Base-by-base conservation (phyloP, 371 early-diverging fungal genomes). In the Blastocladiella emersonii region DNA sequence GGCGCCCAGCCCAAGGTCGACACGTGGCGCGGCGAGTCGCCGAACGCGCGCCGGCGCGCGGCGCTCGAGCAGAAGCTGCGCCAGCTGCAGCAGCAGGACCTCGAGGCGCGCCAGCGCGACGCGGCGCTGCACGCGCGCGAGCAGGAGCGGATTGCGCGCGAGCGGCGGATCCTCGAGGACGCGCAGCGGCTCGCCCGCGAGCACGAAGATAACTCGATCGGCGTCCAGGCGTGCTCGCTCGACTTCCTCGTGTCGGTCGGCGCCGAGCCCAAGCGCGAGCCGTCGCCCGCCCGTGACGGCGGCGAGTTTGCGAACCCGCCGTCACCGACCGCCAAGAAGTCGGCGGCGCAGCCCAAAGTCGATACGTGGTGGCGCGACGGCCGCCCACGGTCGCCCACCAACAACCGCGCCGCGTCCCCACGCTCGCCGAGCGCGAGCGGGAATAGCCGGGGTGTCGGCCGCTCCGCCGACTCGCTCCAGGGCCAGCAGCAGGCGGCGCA, bases 21-120 rank as follows among this genome's bases (percentile, higher is more conserved):
- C 32, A 51, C 53, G 34, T 51, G 53, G 53, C 53, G 53, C 53
- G 53, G 10, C 32, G 53, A 51, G 32, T 51, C 53, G 30, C 53
- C 53, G 30, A 25, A 8, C 15, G 53, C 53, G 21, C 27, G 32
- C 3, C 53, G 53, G 15, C 53, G 53, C 32, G 32, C 53, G 23
- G 10, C 8, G 30, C 8, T 17, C 15, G 10, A 30, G 53, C 27
- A 51, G 30, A 30, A 51, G 53, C 53, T 17, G 41, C 13, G 41
- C 2, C 19, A 41, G 15, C 12, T 41, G 19, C 19, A 41, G 30
- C 53, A 48, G n/a, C 48, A 25, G n/a, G 48, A 48, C 10, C 10
- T 8, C 8, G n/a, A 48, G 10, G 48, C 21, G 30, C 12, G 8
- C 17, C 30, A 51, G 4, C 53, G 53, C 13, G 15, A 15, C 27